Conservation (phyloP, 1,284 basidiomycete genomes). For the Malassezia obtusa region DNA sequence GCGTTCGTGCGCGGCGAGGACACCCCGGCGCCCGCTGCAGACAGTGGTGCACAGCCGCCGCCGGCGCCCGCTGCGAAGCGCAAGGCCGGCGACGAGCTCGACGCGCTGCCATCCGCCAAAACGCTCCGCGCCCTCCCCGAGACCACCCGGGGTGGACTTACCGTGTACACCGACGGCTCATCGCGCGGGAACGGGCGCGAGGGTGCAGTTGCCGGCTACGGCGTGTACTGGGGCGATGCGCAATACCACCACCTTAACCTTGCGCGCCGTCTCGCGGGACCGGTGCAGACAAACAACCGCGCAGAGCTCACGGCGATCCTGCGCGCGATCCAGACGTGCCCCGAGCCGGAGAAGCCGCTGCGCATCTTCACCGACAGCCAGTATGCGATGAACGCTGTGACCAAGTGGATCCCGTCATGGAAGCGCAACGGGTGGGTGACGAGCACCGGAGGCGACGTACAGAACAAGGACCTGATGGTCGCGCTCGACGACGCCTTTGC, state of each 20-base stretch:
- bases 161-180: conserved; percentile 69
- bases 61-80: neutral
- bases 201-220: conserved; percentile 35
- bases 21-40: neutral
- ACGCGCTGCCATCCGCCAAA: neutral
- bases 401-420: conserved; percentile 61
- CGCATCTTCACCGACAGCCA: conserved; percentile 66
- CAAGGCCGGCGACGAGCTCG: neutral
- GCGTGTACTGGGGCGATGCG: conserved; percentile 31
- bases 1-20: conserved; percentile 16
- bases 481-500: conserved; percentile 48
- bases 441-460: conserved; percentile 54
- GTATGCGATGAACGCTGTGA: conserved; percentile 63
- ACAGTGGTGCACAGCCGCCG: too few species aligned
- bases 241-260: conserved; percentile 55
- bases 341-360: conserved; percentile 51
- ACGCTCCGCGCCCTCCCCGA: neutral
- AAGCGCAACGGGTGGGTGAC: conserved; percentile 53
- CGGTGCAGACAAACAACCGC: conserved; percentile 69
- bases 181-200: conserved; percentile 63
- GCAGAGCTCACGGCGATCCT: conserved; percentile 74
- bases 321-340: conserved; percentile 61
- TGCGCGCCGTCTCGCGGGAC: conserved; percentile 66
- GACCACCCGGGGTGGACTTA: neutral
- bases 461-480: conserved; percentile 61